Evolutionary conservation across 2,329 filamentous ascomycete genomes (phyloP).

Genomic region (Xylaria multiplex): DNA sequence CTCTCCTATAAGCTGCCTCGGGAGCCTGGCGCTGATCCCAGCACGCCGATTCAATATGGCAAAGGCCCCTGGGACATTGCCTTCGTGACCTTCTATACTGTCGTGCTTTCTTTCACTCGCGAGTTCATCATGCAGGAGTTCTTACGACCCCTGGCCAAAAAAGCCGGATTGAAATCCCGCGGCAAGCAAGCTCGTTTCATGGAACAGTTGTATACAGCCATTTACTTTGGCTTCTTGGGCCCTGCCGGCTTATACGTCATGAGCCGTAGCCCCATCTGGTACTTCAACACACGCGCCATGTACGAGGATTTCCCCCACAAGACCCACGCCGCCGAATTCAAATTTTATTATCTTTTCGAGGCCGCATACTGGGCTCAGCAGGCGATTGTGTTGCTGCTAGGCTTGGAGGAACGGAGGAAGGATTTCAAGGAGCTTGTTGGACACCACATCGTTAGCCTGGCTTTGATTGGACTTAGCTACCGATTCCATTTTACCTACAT

Average conservation of each 20-base stretch:
- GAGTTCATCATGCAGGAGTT: conserved; percentile 96
- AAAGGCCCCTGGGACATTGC: conserved; percentile 89
- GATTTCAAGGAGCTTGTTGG: conserved; percentile 93
- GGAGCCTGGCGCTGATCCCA: conserved; percentile 52
- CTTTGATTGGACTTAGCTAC: conserved; percentile 87
- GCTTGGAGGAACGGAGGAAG: conserved; percentile 92
- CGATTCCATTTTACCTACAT: conserved; percentile 98
- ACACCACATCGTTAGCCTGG: conserved; percentile 89
- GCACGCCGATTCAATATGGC: conserved; percentile 75
- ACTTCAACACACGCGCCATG: conserved; percentile 91
- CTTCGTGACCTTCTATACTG: conserved; percentile 88
- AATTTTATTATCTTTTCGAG: conserved; percentile 95
- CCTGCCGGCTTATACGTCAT: conserved; percentile 91
- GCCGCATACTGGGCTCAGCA: conserved; percentile 97
- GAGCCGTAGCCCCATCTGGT: conserved; percentile 91
- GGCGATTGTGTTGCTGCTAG: conserved; percentile 84
- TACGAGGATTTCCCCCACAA: conserved; percentile 88
- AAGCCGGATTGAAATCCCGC: conserved; percentile 73
- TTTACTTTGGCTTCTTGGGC: conserved; percentile 87
- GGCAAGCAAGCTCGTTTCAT: conserved; percentile 91
- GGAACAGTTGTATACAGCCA: conserved; percentile 93
- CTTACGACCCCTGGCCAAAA: conserved; percentile 78
- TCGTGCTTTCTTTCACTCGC: conserved; percentile 91
- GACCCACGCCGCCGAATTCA: conserved; percentile 82
- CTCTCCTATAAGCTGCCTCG: conserved; percentile 82